Base-by-base conservation (phyloP, 148 eudicot genomes). In the Rhododendron kiyosumense region DNA sequence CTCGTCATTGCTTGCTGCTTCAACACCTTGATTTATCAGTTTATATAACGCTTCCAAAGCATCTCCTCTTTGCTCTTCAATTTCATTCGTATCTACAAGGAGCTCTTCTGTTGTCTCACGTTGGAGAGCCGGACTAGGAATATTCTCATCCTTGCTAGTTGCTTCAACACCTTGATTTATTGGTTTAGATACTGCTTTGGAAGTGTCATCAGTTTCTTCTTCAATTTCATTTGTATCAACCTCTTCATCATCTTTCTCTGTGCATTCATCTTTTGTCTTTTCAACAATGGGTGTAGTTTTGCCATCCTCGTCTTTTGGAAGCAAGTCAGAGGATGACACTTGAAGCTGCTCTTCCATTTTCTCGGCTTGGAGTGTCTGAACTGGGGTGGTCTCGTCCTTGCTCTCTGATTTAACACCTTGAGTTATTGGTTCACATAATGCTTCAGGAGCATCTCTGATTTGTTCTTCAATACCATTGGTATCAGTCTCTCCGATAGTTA, bases 1-100 rank as follows among this genome's bases (percentile, higher is more conserved):
- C 28, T 59, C 86, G 7, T 59, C 74, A 59, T 59, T 34, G 15
- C 73, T 59, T 57, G 20, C 85, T 71, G 73, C 81, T 82, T 74
- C 85, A 38, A 43, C 79, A 52, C 45, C 85, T 77, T 83, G 83
- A 65, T 78, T 46, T 78, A 11, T 36, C 15, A 38, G 86, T 54
- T 77, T 51, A 54, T 51, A 54, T 24, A 57, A 24, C 45, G 43
- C 17, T 78, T 78, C 82, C n/a, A 24, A 51, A 85, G 63, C 75
- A 24, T 85, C 52, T 54, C 54, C 38, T 11, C 2, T 78, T 73
- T 57, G 82, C 59, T 78, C 32, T 78, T 41, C 75, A 13, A n/a
- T 57, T 59, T 71, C 76, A 30, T 71, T 32, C 5, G 9, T 30
- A 30, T 5, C 38, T 5, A 26, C 74, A 67, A 26, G 74, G 30